These are phyloP conservation scores for Haplosporangium sp. DNA, from an alignment of 371 early-diverging fungal genomes.

Conservation along the genomic window DNA sequence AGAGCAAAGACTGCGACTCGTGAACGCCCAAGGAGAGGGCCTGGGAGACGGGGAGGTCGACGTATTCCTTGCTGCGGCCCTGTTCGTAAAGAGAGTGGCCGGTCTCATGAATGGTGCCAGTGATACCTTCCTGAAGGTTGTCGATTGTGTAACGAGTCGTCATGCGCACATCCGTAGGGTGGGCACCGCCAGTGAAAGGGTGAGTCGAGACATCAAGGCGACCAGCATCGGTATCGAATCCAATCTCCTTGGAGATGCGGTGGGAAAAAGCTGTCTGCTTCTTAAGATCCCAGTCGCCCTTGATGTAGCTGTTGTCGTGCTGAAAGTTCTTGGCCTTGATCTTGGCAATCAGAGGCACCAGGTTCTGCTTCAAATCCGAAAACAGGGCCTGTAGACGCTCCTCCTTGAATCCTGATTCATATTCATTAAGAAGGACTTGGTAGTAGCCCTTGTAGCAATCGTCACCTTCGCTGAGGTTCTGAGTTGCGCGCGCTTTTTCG, in stretches of 20 bases:
- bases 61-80: constrained; percentile 47
- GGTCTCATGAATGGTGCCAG: constrained; percentile 57
- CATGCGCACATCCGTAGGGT: constrained; percentile 56
- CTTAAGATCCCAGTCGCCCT: constrained; percentile 47
- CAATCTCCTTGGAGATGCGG: constrained; percentile 54
- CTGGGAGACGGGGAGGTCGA: constrained; percentile 32
- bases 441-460: constrained; percentile 50
- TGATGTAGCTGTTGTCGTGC: constrained; percentile 38
- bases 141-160: constrained; percentile 54
- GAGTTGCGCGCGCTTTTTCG: constrained; percentile 37
- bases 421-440: constrained; percentile 47
- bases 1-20: constrained; percentile 56
- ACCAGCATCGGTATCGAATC: constrained; percentile 55
- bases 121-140: constrained; percentile 45
- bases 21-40: constrained; percentile 55
- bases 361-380: constrained; percentile 38
- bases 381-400: constrained; percentile 52
- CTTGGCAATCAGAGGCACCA: constrained; percentile 55
- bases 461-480: constrained; percentile 27
- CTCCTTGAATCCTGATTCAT: constrained; percentile 55
- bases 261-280: constrained; percentile 52
- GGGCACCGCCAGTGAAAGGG: constrained; percentile 53
- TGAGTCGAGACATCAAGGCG: constrained; percentile 55
- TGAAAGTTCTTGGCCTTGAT: constrained; percentile 52
- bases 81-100: constrained; percentile 59